A percentile compares a stretch with the other conserved stretches of the same genome.
Evolutionary conservation across 805 yeast species (phyloP).

Genomic region (Peterozyma xylosa): DNA sequence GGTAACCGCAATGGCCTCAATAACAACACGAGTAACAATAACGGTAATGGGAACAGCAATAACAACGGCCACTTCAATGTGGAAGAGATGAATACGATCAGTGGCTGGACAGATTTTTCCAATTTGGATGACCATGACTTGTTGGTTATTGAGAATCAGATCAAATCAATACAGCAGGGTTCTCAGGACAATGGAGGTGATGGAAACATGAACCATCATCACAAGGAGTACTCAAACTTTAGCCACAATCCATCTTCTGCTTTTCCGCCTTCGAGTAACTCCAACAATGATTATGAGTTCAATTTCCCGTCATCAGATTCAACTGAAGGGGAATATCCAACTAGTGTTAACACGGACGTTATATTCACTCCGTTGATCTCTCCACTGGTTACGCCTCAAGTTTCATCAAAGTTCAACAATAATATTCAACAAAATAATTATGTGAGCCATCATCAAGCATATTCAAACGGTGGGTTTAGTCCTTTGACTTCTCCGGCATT

Average conservation of each 20-base stretch:
- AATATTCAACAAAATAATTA: neutral
- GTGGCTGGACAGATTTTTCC: neutral
- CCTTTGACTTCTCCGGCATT: slow-evolving; percentile 68
- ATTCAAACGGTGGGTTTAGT: slow-evolving; percentile 18
- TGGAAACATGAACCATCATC: neutral
- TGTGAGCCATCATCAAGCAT: slow-evolving; percentile 10
- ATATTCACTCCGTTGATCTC: slow-evolving; percentile 72
- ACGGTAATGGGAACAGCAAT: neutral
- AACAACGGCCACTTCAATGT: neutral
- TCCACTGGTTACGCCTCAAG: slow-evolving; percentile 71
- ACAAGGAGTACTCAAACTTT: neutral
- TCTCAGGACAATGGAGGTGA: neutral
- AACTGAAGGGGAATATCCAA: neutral
- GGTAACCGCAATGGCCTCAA: neutral
- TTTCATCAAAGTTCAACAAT: slow-evolving; percentile 46
- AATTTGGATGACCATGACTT: neutral
- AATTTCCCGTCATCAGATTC: neutral
- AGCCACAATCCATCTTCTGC: neutral
- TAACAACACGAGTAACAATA: neutral
- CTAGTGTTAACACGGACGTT: slow-evolving; percentile 42
- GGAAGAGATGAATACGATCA: neutral
- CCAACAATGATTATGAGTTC: neutral
- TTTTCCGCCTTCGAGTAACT: neutral
- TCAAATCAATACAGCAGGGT: too few species aligned
- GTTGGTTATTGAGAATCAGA: neutral